A percentile compares a stretch with the other conserved stretches of the same genome.
Conservation (phyloP, 1,139 yeast genomes). For the Taiozyma sp. region DNA sequence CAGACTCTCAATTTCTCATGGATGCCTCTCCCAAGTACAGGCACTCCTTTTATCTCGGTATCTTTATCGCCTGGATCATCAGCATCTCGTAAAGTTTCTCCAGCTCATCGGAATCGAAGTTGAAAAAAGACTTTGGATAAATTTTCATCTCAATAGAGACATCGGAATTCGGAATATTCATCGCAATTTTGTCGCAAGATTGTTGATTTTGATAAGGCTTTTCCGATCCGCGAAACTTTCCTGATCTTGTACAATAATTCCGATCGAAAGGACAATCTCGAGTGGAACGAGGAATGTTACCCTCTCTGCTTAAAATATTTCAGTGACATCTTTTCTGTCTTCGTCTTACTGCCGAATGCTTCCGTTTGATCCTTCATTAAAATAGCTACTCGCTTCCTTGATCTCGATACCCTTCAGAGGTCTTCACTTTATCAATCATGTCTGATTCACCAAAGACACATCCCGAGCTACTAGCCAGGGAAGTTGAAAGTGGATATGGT, state of each 20-base stretch:
- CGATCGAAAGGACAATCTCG: background rate
- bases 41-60: background rate
- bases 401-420: background rate
- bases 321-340: background rate
- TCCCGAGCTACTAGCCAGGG: background rate
- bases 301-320: background rate
- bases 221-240: background rate
- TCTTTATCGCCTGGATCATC: background rate
- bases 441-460: background rate
- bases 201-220: background rate
- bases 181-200: too few relatives aligned
- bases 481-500: background rate
- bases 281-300: too few relatives aligned
- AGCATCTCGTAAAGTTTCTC: background rate
- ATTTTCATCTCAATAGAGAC: background rate
- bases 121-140: background rate
- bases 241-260: background rate
- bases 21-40: background rate
- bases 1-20: background rate
- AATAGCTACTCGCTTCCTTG: background rate
- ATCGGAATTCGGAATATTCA: background rate
- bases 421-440: background rate
- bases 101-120: background rate
- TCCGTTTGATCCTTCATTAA: background rate
- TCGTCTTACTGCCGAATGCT: background rate